Conservation (phyloP, 305 asterid genomes). For the Rubia balearica region DNA sequence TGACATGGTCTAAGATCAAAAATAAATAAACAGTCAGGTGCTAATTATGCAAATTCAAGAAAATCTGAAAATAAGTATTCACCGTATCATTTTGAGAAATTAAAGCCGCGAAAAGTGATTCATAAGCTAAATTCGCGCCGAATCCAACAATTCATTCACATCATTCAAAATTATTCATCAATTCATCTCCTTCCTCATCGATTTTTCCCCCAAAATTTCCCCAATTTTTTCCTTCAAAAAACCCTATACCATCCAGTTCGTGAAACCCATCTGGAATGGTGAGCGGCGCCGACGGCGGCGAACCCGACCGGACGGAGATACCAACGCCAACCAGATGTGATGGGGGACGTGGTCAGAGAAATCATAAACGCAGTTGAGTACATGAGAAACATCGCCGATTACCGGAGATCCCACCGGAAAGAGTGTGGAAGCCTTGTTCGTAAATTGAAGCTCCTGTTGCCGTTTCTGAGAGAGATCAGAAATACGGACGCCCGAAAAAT, state of each 20-base stretch:
- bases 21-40: too few species aligned
- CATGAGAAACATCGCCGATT: conserved; percentile 49
- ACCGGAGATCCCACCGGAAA: conserved; percentile 47
- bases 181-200: neutral
- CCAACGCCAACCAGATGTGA: neutral
- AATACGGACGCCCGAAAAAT: conserved; percentile 23
- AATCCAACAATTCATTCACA: neutral
- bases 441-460: conserved; percentile 48
- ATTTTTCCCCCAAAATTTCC: neutral
- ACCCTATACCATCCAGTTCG: neutral
- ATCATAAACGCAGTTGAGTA: conserved; percentile 40
- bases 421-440: conserved; percentile 52
- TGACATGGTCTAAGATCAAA: too few species aligned
- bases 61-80: too few species aligned
- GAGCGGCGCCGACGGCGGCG: conserved; percentile 18
- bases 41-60: too few species aligned
- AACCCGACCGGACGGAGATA: conserved; percentile 21
- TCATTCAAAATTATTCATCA: neutral
- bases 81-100: neutral
- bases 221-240: neutral
- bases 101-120: conserved; percentile 9
- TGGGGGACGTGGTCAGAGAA: conserved; percentile 37
- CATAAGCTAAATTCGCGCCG: neutral
- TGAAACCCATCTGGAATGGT: conserved; percentile 15
- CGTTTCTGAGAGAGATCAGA: conserved; percentile 54